Percentiles rank a stretch among this genome's conserved stretches.
Evolutionary conservation across 352 stramenopile genomes (phyloP).

Genomic region (Globisporangium solare): DNA sequence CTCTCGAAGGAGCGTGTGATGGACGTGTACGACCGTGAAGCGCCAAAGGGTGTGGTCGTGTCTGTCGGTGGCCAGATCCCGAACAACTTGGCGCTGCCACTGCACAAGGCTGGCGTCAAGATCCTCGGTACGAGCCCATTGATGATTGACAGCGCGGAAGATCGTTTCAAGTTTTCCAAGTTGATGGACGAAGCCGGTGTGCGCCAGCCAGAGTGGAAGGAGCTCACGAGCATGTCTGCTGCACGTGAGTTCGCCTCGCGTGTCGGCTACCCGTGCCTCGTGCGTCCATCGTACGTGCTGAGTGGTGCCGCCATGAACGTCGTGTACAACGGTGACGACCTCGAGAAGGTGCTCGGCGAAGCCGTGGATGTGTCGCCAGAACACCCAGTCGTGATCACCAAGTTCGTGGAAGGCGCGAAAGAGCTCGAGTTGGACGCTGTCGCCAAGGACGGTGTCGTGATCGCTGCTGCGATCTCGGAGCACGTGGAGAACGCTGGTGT

Average conservation of each 20-base stretch:
- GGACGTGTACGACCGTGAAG: slow-evolving; percentile 92
- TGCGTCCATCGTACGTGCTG: slow-evolving; percentile 97
- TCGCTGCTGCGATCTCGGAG: slow-evolving; percentile 89
- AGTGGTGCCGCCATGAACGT: slow-evolving; percentile 98
- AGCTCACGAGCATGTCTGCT: slow-evolving; percentile 87
- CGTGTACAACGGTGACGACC: slow-evolving; percentile 90
- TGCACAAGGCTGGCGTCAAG: slow-evolving; percentile 83
- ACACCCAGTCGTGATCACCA: slow-evolving; percentile 96
- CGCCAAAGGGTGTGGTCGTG: slow-evolving; percentile 87
- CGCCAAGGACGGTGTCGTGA: slow-evolving; percentile 81
- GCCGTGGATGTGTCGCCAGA: slow-evolving; percentile 93
- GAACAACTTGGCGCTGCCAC: slow-evolving; percentile 93
- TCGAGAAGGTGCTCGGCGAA: slow-evolving; percentile 85
- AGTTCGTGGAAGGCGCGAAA: slow-evolving; percentile 93
- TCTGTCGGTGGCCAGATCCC: slow-evolving; percentile 96
- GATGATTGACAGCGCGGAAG: slow-evolving; percentile 96
- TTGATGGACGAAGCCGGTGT: slow-evolving; percentile 95
- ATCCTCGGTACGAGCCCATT: slow-evolving; percentile 77
- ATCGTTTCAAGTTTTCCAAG: slow-evolving; percentile 93
- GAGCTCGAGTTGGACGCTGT: slow-evolving; percentile 94
- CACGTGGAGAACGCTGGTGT: slow-evolving; percentile 94
- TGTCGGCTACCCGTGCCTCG: slow-evolving; percentile 95
- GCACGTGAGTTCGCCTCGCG: slow-evolving; percentile 92
- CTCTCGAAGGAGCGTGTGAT: slow-evolving; percentile 92
- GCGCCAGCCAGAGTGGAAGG: slow-evolving; percentile 67